Evolutionary conservation across 306 rosid species (phyloP), one percentile per base, ranked within the genome.

Genomic region (Cicer pinnatifidum): DNA sequence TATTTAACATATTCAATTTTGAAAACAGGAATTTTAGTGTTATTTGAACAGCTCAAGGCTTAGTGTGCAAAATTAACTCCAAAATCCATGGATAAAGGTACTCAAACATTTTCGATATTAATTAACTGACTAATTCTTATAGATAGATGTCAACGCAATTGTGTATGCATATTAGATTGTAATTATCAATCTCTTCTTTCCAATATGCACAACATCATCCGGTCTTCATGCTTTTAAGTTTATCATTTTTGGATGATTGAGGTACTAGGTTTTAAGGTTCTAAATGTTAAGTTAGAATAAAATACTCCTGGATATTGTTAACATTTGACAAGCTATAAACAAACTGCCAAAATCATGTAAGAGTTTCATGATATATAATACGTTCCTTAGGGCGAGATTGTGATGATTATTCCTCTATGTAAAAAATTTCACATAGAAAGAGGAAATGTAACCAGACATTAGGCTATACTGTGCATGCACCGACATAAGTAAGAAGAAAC

Each of bases 71-170:
- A 58, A 1, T 39, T 71, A 79, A 33, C 69, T 73, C 45, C 23
- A 11, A 71, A 79, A 73, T 52, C 79, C 63, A 91, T 91, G 97
- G 94, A 87, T 74, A 89, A 84, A 80, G 89, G 97, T 91, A 80
- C 57, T 62, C 40, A 60, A 72, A 41, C 11, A 2, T 23, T 78
- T 57, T 51, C 33, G 17, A 62, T n/a, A 20, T 44, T 61, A 50
- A 56, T 63, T 20, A 35, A 4, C 72, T 10, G 23, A 59, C 15
- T 9, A 20, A 17, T 12, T 60, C 40, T 10, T 11, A 28, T 81
- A 45, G 57, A 28, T 81, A 45, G 57, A 17, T 74, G 54, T 44
- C 12, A 57, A n/a, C 17, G 58, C 40, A 53, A 37, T 73, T 70
- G 59, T 38, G 44, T 10, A 11, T 63, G 44, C 69, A 56, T 63